Percentiles rank a stretch among this genome's conserved stretches.
phyloP scores from a whole-genome alignment of 176 grass and related monocot species.

The Raddia distichophylla region DNA sequence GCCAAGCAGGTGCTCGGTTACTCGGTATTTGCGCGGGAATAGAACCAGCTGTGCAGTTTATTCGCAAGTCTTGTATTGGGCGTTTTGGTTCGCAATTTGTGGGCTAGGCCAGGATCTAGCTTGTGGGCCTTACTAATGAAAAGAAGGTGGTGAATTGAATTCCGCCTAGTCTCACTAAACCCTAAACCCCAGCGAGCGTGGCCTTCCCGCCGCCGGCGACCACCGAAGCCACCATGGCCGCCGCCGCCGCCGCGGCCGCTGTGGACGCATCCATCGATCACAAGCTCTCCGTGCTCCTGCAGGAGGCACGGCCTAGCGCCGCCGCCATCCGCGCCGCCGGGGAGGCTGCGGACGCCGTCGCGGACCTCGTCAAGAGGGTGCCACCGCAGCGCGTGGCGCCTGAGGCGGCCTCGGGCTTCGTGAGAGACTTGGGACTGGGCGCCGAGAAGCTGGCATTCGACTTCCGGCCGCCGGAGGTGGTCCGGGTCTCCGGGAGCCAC shows the following conservation, averaged over 20 bases:
- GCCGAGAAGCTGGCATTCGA: slow-evolving; percentile 60
- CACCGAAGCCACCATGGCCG: slow-evolving; percentile 30
- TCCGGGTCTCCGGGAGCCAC: slow-evolving; percentile 65
- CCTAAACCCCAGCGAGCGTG: slow-evolving; percentile 42
- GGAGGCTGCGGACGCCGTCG: slow-evolving; percentile 51
- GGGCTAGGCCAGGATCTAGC: too few species aligned
- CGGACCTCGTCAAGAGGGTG: slow-evolving; percentile 53
- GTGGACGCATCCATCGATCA: slow-evolving; percentile 46
- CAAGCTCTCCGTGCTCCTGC: slow-evolving; percentile 67
- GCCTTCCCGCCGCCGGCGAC: slow-evolving; percentile 46
- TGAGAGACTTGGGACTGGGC: slow-evolving; percentile 59
- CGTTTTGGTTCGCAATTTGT: too few species aligned
- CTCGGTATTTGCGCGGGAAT: too few species aligned
- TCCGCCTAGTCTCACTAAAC: slow-evolving; percentile 32
- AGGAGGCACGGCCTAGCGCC: slow-evolving; percentile 51
- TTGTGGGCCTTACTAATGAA: too few species aligned
- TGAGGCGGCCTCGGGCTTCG: slow-evolving; percentile 52
- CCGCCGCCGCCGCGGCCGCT: slow-evolving; percentile 21
- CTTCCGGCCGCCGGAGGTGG: slow-evolving; percentile 63
- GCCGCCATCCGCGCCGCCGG: slow-evolving; percentile 39
- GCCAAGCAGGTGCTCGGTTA: too few species aligned
- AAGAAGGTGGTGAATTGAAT: neutral
- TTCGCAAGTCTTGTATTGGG: too few species aligned
- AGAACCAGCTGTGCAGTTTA: too few species aligned
- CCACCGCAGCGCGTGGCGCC: slow-evolving; percentile 54